Conservation (phyloP, 176 grass and related monocot genomes). For the Melocanna baccifera region DNA sequence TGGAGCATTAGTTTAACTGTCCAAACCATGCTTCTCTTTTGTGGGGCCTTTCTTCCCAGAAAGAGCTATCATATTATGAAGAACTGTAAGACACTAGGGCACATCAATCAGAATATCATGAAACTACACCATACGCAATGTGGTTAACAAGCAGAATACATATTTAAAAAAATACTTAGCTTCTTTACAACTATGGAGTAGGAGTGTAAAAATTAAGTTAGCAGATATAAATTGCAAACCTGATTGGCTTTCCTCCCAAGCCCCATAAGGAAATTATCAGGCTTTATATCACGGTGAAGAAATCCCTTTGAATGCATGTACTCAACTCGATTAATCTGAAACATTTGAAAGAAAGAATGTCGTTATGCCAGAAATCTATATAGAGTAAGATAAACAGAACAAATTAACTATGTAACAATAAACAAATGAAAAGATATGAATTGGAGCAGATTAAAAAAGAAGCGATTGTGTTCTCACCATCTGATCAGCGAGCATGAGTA, state of each 20-base stretch:
- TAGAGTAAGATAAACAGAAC: neutral
- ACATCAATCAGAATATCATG: neutral
- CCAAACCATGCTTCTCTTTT: neutral
- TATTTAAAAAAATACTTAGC: neutral
- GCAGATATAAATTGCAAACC: slow-evolving; percentile 38
- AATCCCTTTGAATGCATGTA: slow-evolving; percentile 81
- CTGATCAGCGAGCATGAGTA: slow-evolving; percentile 82
- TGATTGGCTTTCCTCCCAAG: slow-evolving; percentile 79
- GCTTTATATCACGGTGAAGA: slow-evolving; percentile 84
- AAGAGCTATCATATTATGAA: neutral
- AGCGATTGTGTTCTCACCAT: slow-evolving; percentile 38
- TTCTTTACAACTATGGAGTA: neutral
- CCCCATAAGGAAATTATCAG: slow-evolving; percentile 83
- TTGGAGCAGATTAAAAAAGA: neutral
- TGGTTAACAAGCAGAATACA: neutral
- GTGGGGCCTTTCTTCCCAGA: neutral
- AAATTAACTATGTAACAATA: neutral
- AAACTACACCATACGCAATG: neutral
- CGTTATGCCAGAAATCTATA: neutral
- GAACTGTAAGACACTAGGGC: neutral
- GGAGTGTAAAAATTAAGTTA: neutral
- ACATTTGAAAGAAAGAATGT: neutral
- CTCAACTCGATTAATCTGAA: slow-evolving; percentile 67
- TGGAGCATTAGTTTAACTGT: neutral
- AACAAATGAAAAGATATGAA: neutral